These are phyloP conservation scores for Ligustrum vulgare DNA, from an alignment of 257 asterid genomes.

Conservation along the genomic window DNA sequence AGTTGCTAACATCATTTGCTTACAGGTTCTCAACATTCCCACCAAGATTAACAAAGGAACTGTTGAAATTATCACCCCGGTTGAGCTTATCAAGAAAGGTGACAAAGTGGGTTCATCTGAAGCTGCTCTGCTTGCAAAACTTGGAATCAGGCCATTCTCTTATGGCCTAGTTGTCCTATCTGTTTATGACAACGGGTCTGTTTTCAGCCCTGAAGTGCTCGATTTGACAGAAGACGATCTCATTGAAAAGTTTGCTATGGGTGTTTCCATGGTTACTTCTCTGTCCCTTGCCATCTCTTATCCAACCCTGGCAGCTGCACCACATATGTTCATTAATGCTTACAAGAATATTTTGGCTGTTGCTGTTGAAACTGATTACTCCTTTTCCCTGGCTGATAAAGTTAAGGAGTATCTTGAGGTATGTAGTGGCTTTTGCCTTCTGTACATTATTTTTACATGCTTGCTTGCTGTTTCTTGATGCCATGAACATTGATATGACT, in stretches of 20 bases:
- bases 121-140: conserved; percentile 91
- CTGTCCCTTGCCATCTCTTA: conserved; percentile 69
- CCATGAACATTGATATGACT: background rate
- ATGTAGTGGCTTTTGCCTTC: background rate
- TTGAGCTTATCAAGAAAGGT: conserved; percentile 92
- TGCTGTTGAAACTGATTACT: conserved; percentile 72
- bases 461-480: too few relatives aligned
- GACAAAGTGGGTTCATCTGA: conserved; percentile 97
- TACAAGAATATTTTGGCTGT: conserved; percentile 78
- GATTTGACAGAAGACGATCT: conserved; percentile 85
- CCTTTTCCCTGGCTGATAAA: conserved; percentile 86
- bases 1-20: background rate
- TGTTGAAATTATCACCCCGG: conserved; percentile 95
- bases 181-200: conserved; percentile 81
- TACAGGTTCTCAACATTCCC: conserved; percentile 87
- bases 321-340: conserved; percentile 79
- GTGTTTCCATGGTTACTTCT: conserved; percentile 77
- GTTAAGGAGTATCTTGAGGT: conserved; percentile 91
- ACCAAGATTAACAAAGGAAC: conserved; percentile 99
- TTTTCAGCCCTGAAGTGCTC: conserved; percentile 87
- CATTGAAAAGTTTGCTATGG: conserved; percentile 62
- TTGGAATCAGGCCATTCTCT: conserved; percentile 91
- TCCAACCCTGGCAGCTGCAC: conserved; percentile 92
- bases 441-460: background rate
- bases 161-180: conserved; percentile 75